A percentile compares a stretch with the other conserved stretches of the same genome.
phyloP scores from a whole-genome alignment of 805 yeast genomes.

The Hanseniaspora vineae region DNA sequence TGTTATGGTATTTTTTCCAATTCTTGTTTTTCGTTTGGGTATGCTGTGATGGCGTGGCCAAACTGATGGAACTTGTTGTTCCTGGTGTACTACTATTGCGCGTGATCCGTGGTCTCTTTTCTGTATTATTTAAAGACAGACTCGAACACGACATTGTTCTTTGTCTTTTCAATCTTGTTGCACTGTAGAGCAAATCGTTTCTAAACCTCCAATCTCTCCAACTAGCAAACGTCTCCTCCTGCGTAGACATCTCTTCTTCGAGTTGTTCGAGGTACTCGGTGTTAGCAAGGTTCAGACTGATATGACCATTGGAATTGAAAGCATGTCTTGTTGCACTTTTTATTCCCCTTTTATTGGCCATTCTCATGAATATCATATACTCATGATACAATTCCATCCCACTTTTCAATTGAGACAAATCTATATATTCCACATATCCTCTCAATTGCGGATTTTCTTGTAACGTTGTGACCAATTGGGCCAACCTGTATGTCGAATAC shows the following conservation, averaged over 20 bases:
- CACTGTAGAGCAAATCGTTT: conserved; percentile 52
- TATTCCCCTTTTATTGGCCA: conserved; percentile 2
- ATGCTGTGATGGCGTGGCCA: too few relatives aligned
- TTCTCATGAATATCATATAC: neutral
- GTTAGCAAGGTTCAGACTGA: conserved; percentile 6
- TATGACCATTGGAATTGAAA: neutral
- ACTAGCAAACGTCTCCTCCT: conserved; percentile 40
- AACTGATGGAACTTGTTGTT: neutral
- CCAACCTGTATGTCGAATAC: conserved; percentile 64
- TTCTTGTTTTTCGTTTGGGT: neutral
- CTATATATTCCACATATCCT: conserved; percentile 38
- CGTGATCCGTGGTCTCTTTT: too few relatives aligned
- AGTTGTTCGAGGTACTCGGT: conserved; percentile 2
- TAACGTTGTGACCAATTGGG: conserved; percentile 64
- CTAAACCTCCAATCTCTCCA: conserved; percentile 90
- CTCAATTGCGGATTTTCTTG: conserved; percentile 46
- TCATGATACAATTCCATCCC: conserved; percentile 18
- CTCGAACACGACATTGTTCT: conserved; percentile 3
- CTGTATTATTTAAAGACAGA: neutral
- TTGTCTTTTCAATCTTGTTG: conserved; percentile 8
- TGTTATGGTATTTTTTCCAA: neutral
- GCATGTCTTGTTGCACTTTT: neutral
- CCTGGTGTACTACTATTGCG: neutral
- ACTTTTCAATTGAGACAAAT: conserved; percentile 37
- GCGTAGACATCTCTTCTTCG: neutral